phyloP scores from a whole-genome alignment of 129 eudicot species.

The Mikania micrantha region DNA sequence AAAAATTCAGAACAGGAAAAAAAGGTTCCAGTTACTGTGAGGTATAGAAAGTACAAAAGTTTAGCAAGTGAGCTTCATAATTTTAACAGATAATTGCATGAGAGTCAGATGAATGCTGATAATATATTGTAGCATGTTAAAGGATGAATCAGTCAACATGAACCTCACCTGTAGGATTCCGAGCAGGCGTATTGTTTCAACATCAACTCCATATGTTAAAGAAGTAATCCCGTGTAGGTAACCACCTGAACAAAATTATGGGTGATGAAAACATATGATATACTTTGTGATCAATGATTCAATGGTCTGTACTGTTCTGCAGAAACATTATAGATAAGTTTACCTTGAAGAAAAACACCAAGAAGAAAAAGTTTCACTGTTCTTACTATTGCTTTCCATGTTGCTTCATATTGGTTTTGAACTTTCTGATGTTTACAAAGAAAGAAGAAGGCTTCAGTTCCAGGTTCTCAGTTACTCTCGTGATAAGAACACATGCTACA shows the following conservation, averaged over 20 bases:
- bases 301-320: background rate
- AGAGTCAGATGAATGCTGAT: background rate
- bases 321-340: background rate
- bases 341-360: conserved; percentile 85
- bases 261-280: background rate
- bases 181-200: conserved; percentile 47
- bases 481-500: background rate
- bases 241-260: conserved; percentile 49
- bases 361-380: conserved; percentile 55
- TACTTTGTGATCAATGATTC: background rate
- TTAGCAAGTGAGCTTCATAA: background rate
- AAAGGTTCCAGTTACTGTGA: background rate
- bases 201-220: conserved; percentile 76
- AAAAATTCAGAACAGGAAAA: conserved; percentile 5
- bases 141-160: background rate
- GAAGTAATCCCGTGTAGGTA: conserved; percentile 63
- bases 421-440: conserved; percentile 48
- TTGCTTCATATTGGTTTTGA: conserved; percentile 46
- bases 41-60: background rate
- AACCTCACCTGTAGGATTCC: conserved; percentile 73
- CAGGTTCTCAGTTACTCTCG: background rate
- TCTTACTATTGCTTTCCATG: conserved; percentile 48
- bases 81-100: background rate
- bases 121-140: conserved; percentile 3
- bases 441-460: conserved; percentile 14